Conservation (phyloP, 2,329 filamentous ascomycete genomes). For the Trichophyton mentagrophytes region DNA sequence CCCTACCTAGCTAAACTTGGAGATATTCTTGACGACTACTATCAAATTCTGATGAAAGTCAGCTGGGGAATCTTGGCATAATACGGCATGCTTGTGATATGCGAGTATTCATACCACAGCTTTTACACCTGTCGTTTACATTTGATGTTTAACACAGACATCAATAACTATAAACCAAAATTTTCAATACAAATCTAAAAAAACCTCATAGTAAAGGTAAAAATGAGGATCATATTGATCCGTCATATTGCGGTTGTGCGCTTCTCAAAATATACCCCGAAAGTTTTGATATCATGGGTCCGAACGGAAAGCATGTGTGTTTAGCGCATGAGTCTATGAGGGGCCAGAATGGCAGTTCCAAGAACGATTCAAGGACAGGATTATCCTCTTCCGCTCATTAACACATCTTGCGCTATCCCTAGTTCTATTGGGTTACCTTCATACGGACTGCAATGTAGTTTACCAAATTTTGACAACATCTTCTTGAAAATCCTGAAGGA, state of each 20-base stretch:
- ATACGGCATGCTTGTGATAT: constrained; percentile 12
- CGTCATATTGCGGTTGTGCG: constrained; percentile 16
- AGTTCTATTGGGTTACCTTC: constrained; percentile 28
- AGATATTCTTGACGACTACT: constrained; percentile 8
- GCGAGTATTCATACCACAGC: neutral
- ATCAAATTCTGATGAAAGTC: constrained; percentile 10
- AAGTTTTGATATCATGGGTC: constrained; percentile 15
- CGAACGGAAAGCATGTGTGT: constrained; percentile 20
- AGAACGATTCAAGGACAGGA: constrained; percentile 14
- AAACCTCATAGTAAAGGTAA: constrained; percentile 2
- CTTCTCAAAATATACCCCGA: constrained; percentile 20
- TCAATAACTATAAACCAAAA: constrained; percentile 7
- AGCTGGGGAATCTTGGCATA: constrained; percentile 10
- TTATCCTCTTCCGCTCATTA: constrained; percentile 18
- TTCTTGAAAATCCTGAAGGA: neutral
- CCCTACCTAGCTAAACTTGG: constrained; percentile 10
- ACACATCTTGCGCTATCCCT: constrained; percentile 23
- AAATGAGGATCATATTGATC: constrained; percentile 19
- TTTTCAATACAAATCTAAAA: too few species aligned
- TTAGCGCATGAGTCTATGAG: constrained; percentile 24
- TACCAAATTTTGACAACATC: constrained; percentile 13
- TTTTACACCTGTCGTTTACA: neutral
- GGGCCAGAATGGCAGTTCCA: constrained; percentile 22
- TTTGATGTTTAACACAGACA: constrained; percentile 1
- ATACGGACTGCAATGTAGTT: constrained; percentile 26